Evolutionary conservation across 495 filamentous ascomycete species (phyloP), one percentile per base, ranked within the genome.

Genomic region (Sporormia fimetaria): DNA sequence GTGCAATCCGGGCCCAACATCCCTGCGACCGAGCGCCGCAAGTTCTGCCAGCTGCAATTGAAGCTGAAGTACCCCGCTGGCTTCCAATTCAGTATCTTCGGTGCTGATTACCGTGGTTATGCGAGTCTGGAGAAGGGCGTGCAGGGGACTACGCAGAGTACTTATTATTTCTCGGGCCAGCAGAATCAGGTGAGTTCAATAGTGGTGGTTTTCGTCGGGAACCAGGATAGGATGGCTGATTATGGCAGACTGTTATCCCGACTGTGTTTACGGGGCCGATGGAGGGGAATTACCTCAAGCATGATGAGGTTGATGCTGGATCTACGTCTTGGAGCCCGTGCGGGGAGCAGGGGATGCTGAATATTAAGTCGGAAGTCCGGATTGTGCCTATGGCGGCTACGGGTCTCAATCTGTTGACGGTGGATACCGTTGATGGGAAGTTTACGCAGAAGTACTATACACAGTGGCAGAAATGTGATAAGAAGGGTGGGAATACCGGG

Each of bases 321-420:
- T 23, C 30, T 16, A 37, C 43, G 10, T 42, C 47, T 20, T 51
- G 35, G 35, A 46, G 42, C 6, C 35, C 42, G 3, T 52, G 49
- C 32, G 49, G 49, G 16, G 44, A 47, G 29, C 36, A 47, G 15
- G 49, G 44, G 31, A 52, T 52, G 36, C 37, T 47, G 6, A 52
- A 52, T 26, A 47, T 52, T 29, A 52, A 52, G 37, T 44, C 39
- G 14, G 46, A 49, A 44, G 46, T 49, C 3, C 46, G 46, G 33
- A 38, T 49, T 20, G 29, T 44, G 2, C 46, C 46, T 6, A 37
- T 44, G 33, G 15, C 22, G 1, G 14, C 46, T 8, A 44, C 33
- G n/a, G 26, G 28, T n/a, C 46, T 49, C 21, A 49, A 49, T 18
- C 40, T 49, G 27, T 37, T 49, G 6, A 49, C 46, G 6, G 46